Conservation (phyloP, 352 stramenopile genomes). For the Phytophthora ohioensis region DNA sequence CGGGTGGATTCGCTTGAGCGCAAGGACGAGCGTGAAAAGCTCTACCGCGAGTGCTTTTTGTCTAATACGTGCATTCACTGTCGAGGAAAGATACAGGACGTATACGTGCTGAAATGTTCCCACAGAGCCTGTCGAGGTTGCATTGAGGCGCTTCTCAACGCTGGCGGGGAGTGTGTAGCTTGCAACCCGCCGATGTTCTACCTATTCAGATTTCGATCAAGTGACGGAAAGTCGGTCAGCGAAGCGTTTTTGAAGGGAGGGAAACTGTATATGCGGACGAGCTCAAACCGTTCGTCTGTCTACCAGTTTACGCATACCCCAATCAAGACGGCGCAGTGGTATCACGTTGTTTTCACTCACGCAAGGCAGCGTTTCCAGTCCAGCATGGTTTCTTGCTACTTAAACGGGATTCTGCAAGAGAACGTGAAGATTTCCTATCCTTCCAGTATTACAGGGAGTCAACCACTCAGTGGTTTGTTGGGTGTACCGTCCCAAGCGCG, state of each 20-base stretch:
- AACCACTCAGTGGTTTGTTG: slow-evolving; percentile 68
- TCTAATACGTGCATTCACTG: slow-evolving; percentile 71
- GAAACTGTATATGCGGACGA: slow-evolving; percentile 78
- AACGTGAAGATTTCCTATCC: slow-evolving; percentile 78
- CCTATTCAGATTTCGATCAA: slow-evolving; percentile 73
- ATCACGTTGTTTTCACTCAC: slow-evolving; percentile 69
- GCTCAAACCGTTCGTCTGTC: slow-evolving; percentile 44
- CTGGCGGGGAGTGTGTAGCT: slow-evolving; percentile 70
- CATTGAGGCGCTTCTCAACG: slow-evolving; percentile 60
- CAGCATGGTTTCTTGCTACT: slow-evolving; percentile 64
- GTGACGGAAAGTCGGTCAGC: slow-evolving; percentile 73
- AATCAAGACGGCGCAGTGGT: slow-evolving; percentile 53
- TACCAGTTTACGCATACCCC: slow-evolving; percentile 65
- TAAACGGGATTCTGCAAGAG: slow-evolving; percentile 74
- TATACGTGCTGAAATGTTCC: slow-evolving; percentile 73
- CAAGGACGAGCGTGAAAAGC: slow-evolving; percentile 69
- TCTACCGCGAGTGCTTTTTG: slow-evolving; percentile 71
- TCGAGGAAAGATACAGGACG: slow-evolving; percentile 49
- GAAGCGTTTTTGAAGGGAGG: slow-evolving; percentile 72
- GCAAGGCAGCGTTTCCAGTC: slow-evolving; percentile 76
- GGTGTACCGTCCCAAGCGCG: slow-evolving; percentile 65
- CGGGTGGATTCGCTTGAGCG: slow-evolving; percentile 62
- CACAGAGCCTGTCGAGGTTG: slow-evolving; percentile 68
- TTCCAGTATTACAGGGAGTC: slow-evolving; percentile 54
- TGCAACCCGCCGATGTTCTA: slow-evolving; percentile 83